Evolutionary conservation across 176 grass and related monocot genomes (phyloP).

Genomic region (Chrysopogon serrulatus): DNA sequence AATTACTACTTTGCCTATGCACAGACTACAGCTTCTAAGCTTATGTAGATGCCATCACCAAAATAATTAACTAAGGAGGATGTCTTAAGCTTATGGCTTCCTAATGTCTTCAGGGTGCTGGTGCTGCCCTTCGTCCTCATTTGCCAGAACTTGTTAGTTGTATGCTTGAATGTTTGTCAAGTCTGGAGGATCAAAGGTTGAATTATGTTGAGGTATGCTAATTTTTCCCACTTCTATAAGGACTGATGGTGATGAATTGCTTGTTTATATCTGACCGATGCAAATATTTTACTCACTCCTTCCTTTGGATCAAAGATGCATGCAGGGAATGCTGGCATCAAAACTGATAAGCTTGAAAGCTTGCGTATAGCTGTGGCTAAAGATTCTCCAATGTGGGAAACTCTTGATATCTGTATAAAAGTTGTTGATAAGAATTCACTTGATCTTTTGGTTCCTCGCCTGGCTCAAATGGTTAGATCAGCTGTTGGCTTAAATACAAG

Average conservation of each 20-base stretch:
- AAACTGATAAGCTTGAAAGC: slow-evolving; percentile 87
- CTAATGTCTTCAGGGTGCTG: slow-evolving; percentile 62
- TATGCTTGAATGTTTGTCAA: slow-evolving; percentile 98
- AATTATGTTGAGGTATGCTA: slow-evolving; percentile 94
- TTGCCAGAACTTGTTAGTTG: slow-evolving; percentile 85
- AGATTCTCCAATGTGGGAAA: slow-evolving; percentile 99
- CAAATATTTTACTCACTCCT: slow-evolving; percentile 28
- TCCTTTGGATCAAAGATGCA: slow-evolving; percentile 70
- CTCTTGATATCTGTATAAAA: slow-evolving; percentile 93
- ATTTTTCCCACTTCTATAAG: neutral
- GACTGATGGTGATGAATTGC: neutral
- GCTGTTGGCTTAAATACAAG: slow-evolving; percentile 96
- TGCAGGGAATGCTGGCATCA: slow-evolving; percentile 86
- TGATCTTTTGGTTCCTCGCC: slow-evolving; percentile 79
- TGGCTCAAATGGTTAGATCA: slow-evolving; percentile 85
- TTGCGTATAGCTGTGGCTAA: slow-evolving; percentile 91
- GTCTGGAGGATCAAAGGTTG: slow-evolving; percentile 91
- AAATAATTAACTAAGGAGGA: neutral
- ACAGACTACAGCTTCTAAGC: neutral
- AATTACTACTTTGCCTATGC: slow-evolving; percentile 1
- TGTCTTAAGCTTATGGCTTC: slow-evolving; percentile 21
- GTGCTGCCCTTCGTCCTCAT: slow-evolving; percentile 64
- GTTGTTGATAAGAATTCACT: slow-evolving; percentile 76
- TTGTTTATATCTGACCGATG: slow-evolving; percentile 12
- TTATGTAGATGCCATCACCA: slow-evolving; percentile 11